phyloP scores from a whole-genome alignment of 768 basidiomycete genomes.

The Panellus pusillus region DNA sequence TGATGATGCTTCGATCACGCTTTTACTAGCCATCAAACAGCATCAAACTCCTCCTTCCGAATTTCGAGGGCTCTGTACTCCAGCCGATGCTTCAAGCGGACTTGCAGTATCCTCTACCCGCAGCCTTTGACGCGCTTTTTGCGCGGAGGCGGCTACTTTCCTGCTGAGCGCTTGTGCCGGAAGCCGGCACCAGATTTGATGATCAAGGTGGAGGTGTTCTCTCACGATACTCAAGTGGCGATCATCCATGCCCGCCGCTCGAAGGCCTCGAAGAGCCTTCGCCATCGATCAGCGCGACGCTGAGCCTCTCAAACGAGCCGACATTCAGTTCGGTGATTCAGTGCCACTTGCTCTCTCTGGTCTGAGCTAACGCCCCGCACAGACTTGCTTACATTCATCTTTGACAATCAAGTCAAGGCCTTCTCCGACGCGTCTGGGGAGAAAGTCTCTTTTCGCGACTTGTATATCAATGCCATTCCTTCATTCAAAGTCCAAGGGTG shows the following conservation, averaged over 20 bases:
- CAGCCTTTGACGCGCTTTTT: too few relatives aligned
- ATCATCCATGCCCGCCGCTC: constrained; percentile 30
- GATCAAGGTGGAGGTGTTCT: too few relatives aligned
- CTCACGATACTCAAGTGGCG: constrained; percentile 2
- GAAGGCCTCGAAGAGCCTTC: constrained; percentile 43
- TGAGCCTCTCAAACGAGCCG: constrained; percentile 63
- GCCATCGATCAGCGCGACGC: constrained; percentile 60
- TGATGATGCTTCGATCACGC: too few relatives aligned
- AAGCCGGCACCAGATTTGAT: background rate
- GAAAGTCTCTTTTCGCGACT: constrained; percentile 60
- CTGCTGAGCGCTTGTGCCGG: too few relatives aligned
- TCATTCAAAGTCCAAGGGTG: constrained; percentile 59
- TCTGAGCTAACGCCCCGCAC: too few relatives aligned
- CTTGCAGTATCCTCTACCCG: too few relatives aligned
- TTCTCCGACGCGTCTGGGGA: constrained; percentile 41
- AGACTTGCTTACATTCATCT: constrained; percentile 73
- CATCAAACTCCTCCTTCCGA: too few relatives aligned
- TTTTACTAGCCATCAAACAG: too few relatives aligned
- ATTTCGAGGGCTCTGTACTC: too few relatives aligned
- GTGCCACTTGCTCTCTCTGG: too few relatives aligned
- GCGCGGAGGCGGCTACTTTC: too few relatives aligned
- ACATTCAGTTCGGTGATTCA: constrained; percentile 60
- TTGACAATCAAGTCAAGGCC: constrained; percentile 61
- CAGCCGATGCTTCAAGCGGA: too few relatives aligned
- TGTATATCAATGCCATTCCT: constrained; percentile 52